Percentiles rank a stretch among this genome's conserved stretches.
Evolutionary conservation across 306 rosid species (phyloP).

Genomic region (Medicago truncatula): DNA sequence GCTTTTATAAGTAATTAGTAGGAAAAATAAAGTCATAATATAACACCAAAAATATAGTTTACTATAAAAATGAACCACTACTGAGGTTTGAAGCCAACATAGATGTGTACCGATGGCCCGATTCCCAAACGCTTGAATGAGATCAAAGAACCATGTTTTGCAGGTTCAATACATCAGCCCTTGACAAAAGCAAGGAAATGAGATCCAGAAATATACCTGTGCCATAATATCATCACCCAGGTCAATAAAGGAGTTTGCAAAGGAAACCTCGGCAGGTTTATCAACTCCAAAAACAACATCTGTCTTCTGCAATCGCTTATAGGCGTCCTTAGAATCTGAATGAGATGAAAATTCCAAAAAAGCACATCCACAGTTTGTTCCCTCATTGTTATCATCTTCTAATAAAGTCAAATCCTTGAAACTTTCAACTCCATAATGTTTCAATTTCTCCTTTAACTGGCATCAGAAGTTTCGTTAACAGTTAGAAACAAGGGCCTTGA

Average conservation of each 20-base stretch:
- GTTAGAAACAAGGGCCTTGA: constrained; percentile 48
- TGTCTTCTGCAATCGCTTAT: constrained; percentile 79
- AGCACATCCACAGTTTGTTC: constrained; percentile 92
- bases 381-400: constrained; percentile 80
- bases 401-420: constrained; percentile 85
- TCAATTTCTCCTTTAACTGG: constrained; percentile 91
- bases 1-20: constrained; percentile 11
- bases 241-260: constrained; percentile 87
- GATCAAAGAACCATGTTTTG: constrained; percentile 17
- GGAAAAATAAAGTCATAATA: constrained; percentile 3
- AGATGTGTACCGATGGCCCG: constrained; percentile 25
- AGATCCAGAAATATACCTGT: constrained; percentile 69
- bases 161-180: constrained; percentile 21
- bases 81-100: constrained; percentile 15
- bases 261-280: constrained; percentile 88
- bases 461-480: constrained; percentile 47
- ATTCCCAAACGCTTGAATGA: constrained; percentile 31
- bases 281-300: constrained; percentile 94
- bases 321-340: constrained; percentile 91
- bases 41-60: background rate
- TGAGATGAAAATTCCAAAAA: constrained; percentile 89
- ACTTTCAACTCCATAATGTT: constrained; percentile 83
- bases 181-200: constrained; percentile 37
- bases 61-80: background rate
- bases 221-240: constrained; percentile 85